Base-by-base conservation (phyloP, 305 asterid genomes). In the Fraxinus xanthoxyloides region DNA sequence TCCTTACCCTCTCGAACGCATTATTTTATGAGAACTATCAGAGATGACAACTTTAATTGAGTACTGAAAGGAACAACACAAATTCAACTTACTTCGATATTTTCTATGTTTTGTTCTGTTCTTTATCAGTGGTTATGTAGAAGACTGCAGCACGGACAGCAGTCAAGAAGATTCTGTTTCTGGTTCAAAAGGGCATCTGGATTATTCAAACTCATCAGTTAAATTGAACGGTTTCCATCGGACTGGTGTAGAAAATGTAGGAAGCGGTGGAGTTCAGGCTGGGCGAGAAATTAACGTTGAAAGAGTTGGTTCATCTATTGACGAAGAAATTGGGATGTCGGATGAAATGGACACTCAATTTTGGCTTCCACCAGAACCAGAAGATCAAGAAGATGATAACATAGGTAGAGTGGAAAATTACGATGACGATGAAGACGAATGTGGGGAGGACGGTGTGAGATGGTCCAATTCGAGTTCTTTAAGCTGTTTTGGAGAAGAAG, bases 331-430 rank as follows among this genome's bases (percentile, higher is more conserved):
- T 79, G 93, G 83, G 81, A 46, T 81, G 12, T 81, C 90, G 70
- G 90, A 87, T 77, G 97, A 94, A 84, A 82, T 86, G 74, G 90
- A 91, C 84, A 86, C 87, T 19, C 92, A 90, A 36, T 92, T 93
- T 89, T 96, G 98, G 99, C 82, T 88, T 77, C 98, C 99, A 30
- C 99, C 98, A 70, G 97, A 90, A 81, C 86, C 98, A 73, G 97
- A 89, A 70, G 92, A 91, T 76, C 73, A 84, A 75, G 92, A 85
- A 75, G 92, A 94, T 83, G 98, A 93, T 81, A 75, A 89, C 48
- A 81, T 87, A 24, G 94, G 90, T 51, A 90, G 97, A 79, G 82
- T 93, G 48, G 79, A 89, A 77, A 88, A 88, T 86, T 89, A 82
- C 23, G 99, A 96, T 12, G 97, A 90, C 0, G 94, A 91, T 43